phyloP scores from a whole-genome alignment of 2,329 filamentous ascomycete species.

The Chaetomiaceae sp. region DNA sequence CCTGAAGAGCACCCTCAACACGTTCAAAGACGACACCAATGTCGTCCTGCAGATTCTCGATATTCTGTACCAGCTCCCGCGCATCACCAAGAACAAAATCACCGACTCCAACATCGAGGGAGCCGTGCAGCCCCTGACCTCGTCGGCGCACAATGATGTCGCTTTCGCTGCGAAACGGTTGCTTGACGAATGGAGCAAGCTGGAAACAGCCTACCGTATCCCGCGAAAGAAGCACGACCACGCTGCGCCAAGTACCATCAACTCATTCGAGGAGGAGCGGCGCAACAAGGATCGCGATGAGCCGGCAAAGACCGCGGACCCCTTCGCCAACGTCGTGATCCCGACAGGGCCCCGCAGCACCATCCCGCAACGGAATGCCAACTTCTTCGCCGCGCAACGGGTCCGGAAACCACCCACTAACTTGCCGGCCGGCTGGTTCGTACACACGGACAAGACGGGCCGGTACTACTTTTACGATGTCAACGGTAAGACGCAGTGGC shows the following conservation, averaged over 20 bases:
- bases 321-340: slow-evolving; percentile 46
- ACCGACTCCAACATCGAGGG: slow-evolving; percentile 91
- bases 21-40: slow-evolving; percentile 86
- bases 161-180: slow-evolving; percentile 65
- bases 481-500: slow-evolving; percentile 75
- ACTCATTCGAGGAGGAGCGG: slow-evolving; percentile 57
- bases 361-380: slow-evolving; percentile 49
- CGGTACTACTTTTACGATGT: slow-evolving; percentile 83
- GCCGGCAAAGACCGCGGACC: slow-evolving; percentile 38
- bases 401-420: slow-evolving; percentile 53
- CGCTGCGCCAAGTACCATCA: slow-evolving; percentile 47
- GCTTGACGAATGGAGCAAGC: slow-evolving; percentile 79
- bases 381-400: slow-evolving; percentile 43
- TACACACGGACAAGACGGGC: slow-evolving; percentile 65
- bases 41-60: slow-evolving; percentile 85
- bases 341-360: slow-evolving; percentile 59
- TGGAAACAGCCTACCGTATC: slow-evolving; percentile 90
- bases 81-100: slow-evolving; percentile 94
- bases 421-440: slow-evolving; percentile 82
- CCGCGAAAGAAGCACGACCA: slow-evolving; percentile 82
- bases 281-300: slow-evolving; percentile 47
- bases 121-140: slow-evolving; percentile 64
- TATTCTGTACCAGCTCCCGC: slow-evolving; percentile 82
- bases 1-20: slow-evolving; percentile 77
- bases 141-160: slow-evolving; percentile 70